phyloP scores from a whole-genome alignment of 2,329 filamentous ascomycete species.

The Fusarium tanahbumbuense region DNA sequence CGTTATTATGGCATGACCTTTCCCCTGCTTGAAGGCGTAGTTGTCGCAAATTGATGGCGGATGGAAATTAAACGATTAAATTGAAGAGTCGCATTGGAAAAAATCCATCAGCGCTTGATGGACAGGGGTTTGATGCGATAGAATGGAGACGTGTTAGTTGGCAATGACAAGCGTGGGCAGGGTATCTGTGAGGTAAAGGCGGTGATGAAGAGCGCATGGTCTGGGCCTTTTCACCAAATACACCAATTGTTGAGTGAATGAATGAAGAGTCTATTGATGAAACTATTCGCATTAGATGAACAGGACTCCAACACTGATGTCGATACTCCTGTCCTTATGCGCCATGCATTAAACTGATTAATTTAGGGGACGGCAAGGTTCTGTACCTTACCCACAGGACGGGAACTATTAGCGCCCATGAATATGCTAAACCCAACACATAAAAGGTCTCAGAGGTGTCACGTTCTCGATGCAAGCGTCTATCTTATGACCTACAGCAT shows the following conservation, averaged over 20 bases:
- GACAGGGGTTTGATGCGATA: constrained; percentile 35
- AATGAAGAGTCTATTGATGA: not conserved
- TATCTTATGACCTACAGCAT: not conserved
- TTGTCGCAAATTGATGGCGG: constrained; percentile 22
- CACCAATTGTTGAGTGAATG: not conserved
- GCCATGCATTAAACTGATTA: constrained; percentile 8
- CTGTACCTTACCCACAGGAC: constrained; percentile 13
- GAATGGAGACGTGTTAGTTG: constrained; percentile 32
- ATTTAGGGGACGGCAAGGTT: constrained; percentile 13
- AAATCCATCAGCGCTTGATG: constrained; percentile 26
- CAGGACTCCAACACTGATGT: not conserved
- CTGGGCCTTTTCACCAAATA: not conserved
- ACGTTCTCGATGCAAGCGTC: constrained; percentile 1
- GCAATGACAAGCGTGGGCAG: constrained; percentile 15
- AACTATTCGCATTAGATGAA: not conserved
- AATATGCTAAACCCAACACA: constrained; percentile 21
- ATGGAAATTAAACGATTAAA: constrained; percentile 18
- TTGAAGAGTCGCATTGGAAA: constrained; percentile 28
- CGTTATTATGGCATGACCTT: constrained; percentile 8
- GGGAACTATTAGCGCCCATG: constrained; percentile 30
- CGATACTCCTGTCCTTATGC: not conserved
- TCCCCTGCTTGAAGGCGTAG: constrained; percentile 13
- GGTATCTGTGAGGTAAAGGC: constrained; percentile 8
- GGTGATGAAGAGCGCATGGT: constrained; percentile 28
- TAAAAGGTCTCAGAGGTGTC: constrained; percentile 7